Evolutionary conservation across 2,329 filamentous ascomycete genomes (phyloP), one percentile per base, ranked within the genome.

Genomic region (Periconia digitata): DNA sequence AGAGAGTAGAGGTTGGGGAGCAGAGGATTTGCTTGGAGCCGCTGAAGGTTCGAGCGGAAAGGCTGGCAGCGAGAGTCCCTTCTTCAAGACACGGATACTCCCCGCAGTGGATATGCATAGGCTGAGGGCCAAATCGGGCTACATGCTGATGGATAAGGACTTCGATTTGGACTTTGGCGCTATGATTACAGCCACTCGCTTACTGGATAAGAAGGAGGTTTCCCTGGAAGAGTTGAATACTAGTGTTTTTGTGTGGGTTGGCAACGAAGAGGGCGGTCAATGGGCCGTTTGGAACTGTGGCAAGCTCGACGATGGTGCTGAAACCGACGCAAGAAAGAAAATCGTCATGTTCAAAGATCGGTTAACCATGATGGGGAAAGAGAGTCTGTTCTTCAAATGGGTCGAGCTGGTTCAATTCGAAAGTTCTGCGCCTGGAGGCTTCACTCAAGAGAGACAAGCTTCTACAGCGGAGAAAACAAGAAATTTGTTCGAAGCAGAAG

Each of bases 321-420:
- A 87, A 56, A 85, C 88, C 49, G 80, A 85, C 52, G 81, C 82
- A 40, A 76, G 85, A 57, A 82, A 85, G 54, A 90, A 94, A 72
- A 85, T 96, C 8, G 82, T 94, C 53, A 80, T 81, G 2, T 95
- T 96, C 69, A 85, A 89, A 60, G 87, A 94, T 37, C 84, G 85
- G 17, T 78, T 96, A 58, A 79, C 82, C 1, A 79, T 79, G 2
- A 78, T 94, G 71, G 90, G 87, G 37, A 95, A 96, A 72, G 92
- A 96, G 70, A 85, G 87, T 55, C 71, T 96, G 44, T 96, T 96
- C 74, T 96, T 89, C 74, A 84, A 87, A 46, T 96, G 91, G 90
- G 89, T 96, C 41, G 92, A 96, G 75, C 81, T 95, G 64, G 85
- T 96, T 42, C 91, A 96, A 73, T 95, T 85, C 63, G 91, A 96